phyloP scores from a whole-genome alignment of 2,329 filamentous ascomycete species.

The Diaporthe sp. region DNA sequence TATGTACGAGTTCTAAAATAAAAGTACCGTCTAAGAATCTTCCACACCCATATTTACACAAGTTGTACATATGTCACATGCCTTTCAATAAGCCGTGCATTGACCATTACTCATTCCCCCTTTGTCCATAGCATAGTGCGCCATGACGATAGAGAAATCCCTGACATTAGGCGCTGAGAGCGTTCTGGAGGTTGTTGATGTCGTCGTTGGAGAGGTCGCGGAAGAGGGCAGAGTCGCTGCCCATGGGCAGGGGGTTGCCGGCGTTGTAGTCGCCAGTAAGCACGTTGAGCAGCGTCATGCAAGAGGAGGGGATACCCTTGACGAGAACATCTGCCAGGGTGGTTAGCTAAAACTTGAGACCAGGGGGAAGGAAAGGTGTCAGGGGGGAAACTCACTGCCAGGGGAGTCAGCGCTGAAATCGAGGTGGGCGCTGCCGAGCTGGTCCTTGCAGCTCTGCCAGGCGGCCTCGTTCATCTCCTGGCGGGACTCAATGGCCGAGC shows the following conservation, averaged over 20 bases:
- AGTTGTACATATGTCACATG: background rate
- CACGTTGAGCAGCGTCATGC: constrained; percentile 32
- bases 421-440: constrained; percentile 27
- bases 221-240: constrained; percentile 32
- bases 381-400: constrained; percentile 1
- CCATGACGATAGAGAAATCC: background rate
- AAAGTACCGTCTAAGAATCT: background rate
- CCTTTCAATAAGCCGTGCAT: background rate
- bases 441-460: constrained; percentile 30
- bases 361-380: background rate
- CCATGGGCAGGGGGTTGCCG: constrained; percentile 30
- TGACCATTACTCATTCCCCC: background rate
- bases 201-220: constrained; percentile 10
- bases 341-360: background rate
- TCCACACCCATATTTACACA: background rate
- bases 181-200: constrained; percentile 3
- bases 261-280: constrained; percentile 30
- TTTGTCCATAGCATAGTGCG: background rate
- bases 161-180: background rate
- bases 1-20: background rate
- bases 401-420: constrained; percentile 27
- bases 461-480: constrained; percentile 28
- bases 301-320: constrained; percentile 26
- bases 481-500: background rate
- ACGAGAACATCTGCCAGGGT: constrained; percentile 28